Conservation (phyloP, 805 yeast species). For the Candida awuae region DNA sequence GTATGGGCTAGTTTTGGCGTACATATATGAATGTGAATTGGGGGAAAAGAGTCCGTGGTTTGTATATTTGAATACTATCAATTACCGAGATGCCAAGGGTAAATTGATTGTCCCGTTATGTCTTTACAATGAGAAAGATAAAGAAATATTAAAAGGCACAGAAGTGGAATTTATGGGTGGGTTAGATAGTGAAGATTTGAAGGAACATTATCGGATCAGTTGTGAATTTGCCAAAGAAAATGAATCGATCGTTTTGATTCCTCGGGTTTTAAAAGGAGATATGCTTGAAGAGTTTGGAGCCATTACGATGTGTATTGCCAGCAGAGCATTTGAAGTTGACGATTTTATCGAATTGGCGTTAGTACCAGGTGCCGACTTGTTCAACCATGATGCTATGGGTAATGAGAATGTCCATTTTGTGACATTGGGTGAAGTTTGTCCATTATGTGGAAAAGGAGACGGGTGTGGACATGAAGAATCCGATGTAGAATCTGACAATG, state of each 20-base stretch:
- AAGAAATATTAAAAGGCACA: constrained; percentile 46
- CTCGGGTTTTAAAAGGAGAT: constrained; percentile 18
- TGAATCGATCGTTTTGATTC: constrained; percentile 23
- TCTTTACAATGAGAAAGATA: constrained; percentile 51
- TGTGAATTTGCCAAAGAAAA: constrained; percentile 34
- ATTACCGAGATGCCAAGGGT: constrained; percentile 14
- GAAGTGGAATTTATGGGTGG: constrained; percentile 56
- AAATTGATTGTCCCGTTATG: constrained; percentile 45
- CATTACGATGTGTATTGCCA: constrained; percentile 52
- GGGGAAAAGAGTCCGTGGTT: constrained; percentile 75
- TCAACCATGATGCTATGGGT: constrained; percentile 56
- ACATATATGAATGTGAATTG: constrained; percentile 58
- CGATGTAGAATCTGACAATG: constrained; percentile 27
- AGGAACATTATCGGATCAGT: constrained; percentile 33
- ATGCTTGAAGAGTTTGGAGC: constrained; percentile 46
- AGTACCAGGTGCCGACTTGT: constrained; percentile 88
- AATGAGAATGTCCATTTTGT: constrained; percentile 64
- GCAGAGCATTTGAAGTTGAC: constrained; percentile 80
- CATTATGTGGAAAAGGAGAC: constrained; percentile 26
- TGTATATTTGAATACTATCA: constrained; percentile 50
- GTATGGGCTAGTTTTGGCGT: constrained; percentile 57
- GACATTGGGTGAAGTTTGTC: constrained; percentile 33
- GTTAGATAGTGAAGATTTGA: constrained; percentile 39
- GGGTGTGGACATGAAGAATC: constrained; percentile 27
- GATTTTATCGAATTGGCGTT: constrained; percentile 62